Percentiles rank a stretch among this genome's conserved stretches.
Evolutionary conservation across 768 basidiomycete genomes (phyloP).

Genomic region (Pisolithus tinctorius): DNA sequence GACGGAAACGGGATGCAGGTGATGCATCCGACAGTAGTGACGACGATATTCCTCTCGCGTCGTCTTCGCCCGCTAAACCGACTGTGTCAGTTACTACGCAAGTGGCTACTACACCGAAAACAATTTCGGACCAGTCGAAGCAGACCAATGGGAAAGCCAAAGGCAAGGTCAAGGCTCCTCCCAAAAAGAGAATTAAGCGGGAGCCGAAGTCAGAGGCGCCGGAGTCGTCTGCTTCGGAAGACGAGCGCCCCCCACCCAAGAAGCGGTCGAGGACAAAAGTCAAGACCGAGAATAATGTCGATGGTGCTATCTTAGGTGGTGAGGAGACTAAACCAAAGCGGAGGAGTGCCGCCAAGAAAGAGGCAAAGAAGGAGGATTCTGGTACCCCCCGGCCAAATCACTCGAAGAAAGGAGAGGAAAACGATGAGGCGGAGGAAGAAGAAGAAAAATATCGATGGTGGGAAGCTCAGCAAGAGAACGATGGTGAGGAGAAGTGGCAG

Average conservation of each 20-base stretch:
- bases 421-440: constrained; percentile 54
- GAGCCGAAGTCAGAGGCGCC: constrained; percentile 30
- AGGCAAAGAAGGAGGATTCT: constrained; percentile 41
- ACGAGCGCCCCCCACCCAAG: constrained; percentile 26
- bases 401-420: constrained; percentile 53
- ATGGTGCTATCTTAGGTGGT: constrained; percentile 35
- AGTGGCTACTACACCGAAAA: constrained; percentile 35
- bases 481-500: constrained; percentile 83
- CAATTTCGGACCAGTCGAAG: constrained; percentile 25
- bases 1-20: constrained; percentile 50
- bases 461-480: constrained; percentile 65
- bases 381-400: constrained; percentile 39
- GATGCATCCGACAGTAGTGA: constrained; percentile 57
- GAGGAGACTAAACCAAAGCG: constrained; percentile 40
- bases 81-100: constrained; percentile 30
- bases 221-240: constrained; percentile 25
- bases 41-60: constrained; percentile 66
- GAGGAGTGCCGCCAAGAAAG: constrained; percentile 46
- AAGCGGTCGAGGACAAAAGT: constrained; percentile 26
- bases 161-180: constrained; percentile 45
- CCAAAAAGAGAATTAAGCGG: constrained; percentile 61
- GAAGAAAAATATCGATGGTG: constrained; percentile 82
- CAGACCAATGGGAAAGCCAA: constrained; percentile 35
- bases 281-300: constrained; percentile 47
- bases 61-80: constrained; percentile 63